Percentiles rank a stretch among this genome's conserved stretches.
These are phyloP conservation scores for Penicillium concentricum DNA, from an alignment of 2,329 filamentous ascomycete genomes.

Conservation along the genomic window DNA sequence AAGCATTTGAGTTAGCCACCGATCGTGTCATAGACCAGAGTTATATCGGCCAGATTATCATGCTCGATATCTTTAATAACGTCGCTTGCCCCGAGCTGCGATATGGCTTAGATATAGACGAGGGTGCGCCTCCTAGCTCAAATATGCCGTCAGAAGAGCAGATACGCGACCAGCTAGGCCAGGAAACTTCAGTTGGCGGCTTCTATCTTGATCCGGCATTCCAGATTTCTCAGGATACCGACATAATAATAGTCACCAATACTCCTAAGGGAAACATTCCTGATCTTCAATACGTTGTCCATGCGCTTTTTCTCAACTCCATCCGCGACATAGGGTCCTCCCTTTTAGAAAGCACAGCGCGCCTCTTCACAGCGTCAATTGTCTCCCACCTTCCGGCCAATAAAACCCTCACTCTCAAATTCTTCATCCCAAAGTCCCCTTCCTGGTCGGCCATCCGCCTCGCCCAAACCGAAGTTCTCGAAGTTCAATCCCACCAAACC, in stretches of 20 bases:
- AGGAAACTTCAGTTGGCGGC: slow-evolving; percentile 7
- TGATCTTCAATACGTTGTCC: slow-evolving; percentile 19
- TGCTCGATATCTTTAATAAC: slow-evolving; percentile 2
- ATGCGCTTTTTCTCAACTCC: slow-evolving; percentile 13
- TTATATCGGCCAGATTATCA: slow-evolving; percentile 13
- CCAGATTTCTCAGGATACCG: slow-evolving; percentile 5
- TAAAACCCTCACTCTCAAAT: slow-evolving; percentile 13
- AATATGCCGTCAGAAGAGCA: slow-evolving; percentile 4
- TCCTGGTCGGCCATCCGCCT: slow-evolving; percentile 14
- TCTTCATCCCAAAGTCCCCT: slow-evolving; percentile 15
- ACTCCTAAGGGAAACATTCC: slow-evolving; percentile 3
- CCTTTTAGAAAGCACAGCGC: slow-evolving; percentile 13
- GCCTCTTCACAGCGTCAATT: slow-evolving; percentile 11
- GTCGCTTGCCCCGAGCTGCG: background rate
- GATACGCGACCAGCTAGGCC: slow-evolving; percentile 14
- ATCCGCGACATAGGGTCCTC: background rate
- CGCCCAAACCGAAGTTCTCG: slow-evolving; percentile 7
- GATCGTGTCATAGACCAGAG: slow-evolving; percentile 2
- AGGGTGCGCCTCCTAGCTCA: slow-evolving; percentile 7
- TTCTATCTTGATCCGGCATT: slow-evolving; percentile 9
- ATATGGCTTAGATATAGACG: slow-evolving; percentile 15
- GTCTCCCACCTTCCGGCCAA: slow-evolving; percentile 6
- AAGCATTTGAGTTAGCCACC: slow-evolving; percentile 10
- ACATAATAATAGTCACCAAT: slow-evolving; percentile 14
- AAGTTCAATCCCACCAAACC: background rate